Percentiles rank a stretch among this genome's conserved stretches.
Evolutionary conservation across 306 rosid genomes (phyloP).

Genomic region (Spatholobus suberectus): DNA sequence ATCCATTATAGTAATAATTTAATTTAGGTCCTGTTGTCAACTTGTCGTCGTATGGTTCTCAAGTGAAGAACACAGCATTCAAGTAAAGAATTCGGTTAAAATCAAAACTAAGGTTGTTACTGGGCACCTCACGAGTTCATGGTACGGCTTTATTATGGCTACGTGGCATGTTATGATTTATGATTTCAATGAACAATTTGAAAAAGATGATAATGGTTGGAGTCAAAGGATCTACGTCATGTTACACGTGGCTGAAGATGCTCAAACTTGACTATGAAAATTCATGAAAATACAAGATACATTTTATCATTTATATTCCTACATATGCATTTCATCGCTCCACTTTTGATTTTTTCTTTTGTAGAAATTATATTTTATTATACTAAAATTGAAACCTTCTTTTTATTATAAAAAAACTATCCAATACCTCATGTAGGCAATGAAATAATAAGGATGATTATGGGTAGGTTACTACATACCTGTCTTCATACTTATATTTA

Average conservation of each 20-base stretch:
- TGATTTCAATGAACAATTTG: neutral
- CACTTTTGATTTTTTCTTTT: neutral
- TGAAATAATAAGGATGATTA: neutral
- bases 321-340: neutral
- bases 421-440: neutral
- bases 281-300: neutral
- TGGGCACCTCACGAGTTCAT: too few relatives aligned
- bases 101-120: too few relatives aligned
- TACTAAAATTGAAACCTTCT: neutral
- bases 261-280: neutral
- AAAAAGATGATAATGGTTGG: neutral
- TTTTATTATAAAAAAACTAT: neutral
- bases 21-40: too few relatives aligned
- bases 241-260: neutral
- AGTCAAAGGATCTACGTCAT: neutral
- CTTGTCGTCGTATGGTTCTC: too few relatives aligned
- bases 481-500: neutral
- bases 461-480: neutral
- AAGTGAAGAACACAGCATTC: too few relatives aligned
- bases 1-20: too few relatives aligned
- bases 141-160: neutral
- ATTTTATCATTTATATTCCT: neutral
- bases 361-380: neutral
- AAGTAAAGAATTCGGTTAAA: too few relatives aligned
- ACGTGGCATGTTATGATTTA: neutral